Evolutionary conservation across 2,329 filamentous ascomycete species (phyloP).

Genomic region (Sclerotiophoma versabilis): DNA sequence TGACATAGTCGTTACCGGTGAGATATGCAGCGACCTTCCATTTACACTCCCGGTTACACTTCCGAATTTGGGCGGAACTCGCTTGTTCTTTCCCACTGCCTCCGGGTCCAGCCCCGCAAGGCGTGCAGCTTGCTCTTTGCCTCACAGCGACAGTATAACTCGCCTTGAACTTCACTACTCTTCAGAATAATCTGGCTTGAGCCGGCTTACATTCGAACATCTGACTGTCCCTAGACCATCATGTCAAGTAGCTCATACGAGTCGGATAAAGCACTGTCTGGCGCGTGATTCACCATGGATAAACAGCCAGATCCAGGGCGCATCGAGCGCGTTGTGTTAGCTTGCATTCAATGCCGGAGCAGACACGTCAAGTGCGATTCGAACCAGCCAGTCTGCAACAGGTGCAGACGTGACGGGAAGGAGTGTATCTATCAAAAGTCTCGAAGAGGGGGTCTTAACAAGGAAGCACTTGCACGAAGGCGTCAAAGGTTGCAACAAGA

Average conservation of each 20-base stretch:
- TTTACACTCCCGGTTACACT: not conserved
- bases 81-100: not conserved
- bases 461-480: slow-evolving; percentile 41
- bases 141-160: not conserved
- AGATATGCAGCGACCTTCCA: not conserved
- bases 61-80: not conserved
- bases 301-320: slow-evolving; percentile 23
- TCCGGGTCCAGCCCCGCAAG: slow-evolving; percentile 5
- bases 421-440: slow-evolving; percentile 45
- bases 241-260: not conserved
- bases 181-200: not conserved
- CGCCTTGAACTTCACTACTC: not conserved
- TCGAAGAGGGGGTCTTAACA: slow-evolving; percentile 44
- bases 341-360: slow-evolving; percentile 44
- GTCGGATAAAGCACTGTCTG: not conserved
- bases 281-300: slow-evolving; percentile 28
- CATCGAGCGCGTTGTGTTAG: slow-evolving; percentile 40
- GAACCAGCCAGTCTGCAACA: slow-evolving; percentile 38
- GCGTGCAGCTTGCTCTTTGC: not conserved
- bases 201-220: not conserved
- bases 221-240: not conserved
- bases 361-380: slow-evolving; percentile 47
- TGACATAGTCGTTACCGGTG: not conserved
- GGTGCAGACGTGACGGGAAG: slow-evolving; percentile 44
- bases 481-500: slow-evolving; percentile 38